phyloP scores from a whole-genome alignment of 257 asterid genomes.

The Solanum microdontum region DNA sequence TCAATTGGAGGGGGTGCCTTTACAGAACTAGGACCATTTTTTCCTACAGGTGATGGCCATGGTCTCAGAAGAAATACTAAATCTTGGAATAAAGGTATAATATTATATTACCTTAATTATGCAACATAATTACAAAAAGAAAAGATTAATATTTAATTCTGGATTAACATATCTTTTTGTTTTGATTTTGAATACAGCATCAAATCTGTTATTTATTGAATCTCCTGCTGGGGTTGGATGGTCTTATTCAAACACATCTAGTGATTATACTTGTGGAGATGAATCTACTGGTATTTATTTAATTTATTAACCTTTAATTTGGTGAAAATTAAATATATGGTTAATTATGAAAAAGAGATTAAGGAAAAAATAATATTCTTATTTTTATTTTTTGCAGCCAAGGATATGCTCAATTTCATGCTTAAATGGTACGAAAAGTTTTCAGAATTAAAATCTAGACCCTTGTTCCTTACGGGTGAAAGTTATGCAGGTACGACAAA shows the following conservation, averaged over 20 bases:
- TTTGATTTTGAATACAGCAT: conserved; percentile 1
- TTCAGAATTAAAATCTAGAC: conserved; percentile 11
- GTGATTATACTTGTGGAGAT: conserved; percentile 27
- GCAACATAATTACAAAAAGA: background rate
- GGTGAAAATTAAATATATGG: background rate
- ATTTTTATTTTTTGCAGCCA: conserved; percentile 4
- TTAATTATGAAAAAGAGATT: background rate
- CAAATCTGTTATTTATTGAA: conserved; percentile 30
- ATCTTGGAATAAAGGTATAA: conserved; percentile 32
- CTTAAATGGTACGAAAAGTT: conserved; percentile 24
- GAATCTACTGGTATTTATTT: conserved; percentile 14
- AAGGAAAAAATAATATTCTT: background rate
- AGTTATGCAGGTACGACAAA: conserved; percentile 24
- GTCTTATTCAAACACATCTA: conserved; percentile 26
- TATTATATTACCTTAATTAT: background rate
- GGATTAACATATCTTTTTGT: background rate
- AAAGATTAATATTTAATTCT: background rate
- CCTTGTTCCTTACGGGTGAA: conserved; percentile 29
- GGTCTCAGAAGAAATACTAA: conserved; percentile 20
- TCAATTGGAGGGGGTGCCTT: conserved; percentile 35
- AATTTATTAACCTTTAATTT: background rate
- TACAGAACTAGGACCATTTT: conserved; percentile 32
- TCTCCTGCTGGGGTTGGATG: conserved; percentile 35
- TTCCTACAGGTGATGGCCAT: conserved; percentile 25
- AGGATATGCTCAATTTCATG: conserved; percentile 21